Base-by-base conservation (phyloP, 1,139 yeast genomes). In the Suhomyces choctaworum region DNA sequence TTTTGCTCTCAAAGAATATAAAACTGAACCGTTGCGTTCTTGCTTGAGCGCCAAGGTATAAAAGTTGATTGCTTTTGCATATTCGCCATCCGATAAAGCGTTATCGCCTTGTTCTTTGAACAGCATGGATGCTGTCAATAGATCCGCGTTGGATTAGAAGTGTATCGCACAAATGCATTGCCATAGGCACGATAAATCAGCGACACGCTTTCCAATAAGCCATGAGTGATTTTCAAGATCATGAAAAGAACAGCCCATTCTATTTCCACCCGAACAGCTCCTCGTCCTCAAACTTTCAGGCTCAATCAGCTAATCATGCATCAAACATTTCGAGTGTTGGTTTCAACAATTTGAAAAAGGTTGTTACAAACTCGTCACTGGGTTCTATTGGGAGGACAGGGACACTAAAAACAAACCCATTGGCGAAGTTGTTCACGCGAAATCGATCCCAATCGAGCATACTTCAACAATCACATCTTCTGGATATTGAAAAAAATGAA, bases 271-370 rank as follows among this genome's bases (percentile, higher is more conserved):
- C 48, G 5, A 54, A 54, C 35, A 50, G 46, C 28, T 56, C 62
- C 3, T 48, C 52, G 2, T 42, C 52, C 9, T 52, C 61, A 4
- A 48, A 51, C 16, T 32, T 47, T 14, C 46, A 39, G 27, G 24
- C 43, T 3, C 47, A 26, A 16, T 40, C 36, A 16, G 32, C 46
- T 4, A 41, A 36, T 25, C 39, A 24, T 10, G 39, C 43, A 28
- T 54, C 66, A 13, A 67, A 59, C 32, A 56, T 66, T 3, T 63
- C 71, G 2, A 60, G 65, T 34, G 73, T 69, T 8, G 75, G 71
- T 4, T 69, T 69, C 46, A 66, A 56, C 36, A 68, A 55, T 32
- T 45, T 69, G 22, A 67, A 64, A 44, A 68, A 67, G 40, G 48
- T 53, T 21, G 49, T 51, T 23, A 66, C 73, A 6, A 62, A 64